Base-by-base conservation (phyloP, 768 basidiomycete species). In the Amanita brunnescens region DNA sequence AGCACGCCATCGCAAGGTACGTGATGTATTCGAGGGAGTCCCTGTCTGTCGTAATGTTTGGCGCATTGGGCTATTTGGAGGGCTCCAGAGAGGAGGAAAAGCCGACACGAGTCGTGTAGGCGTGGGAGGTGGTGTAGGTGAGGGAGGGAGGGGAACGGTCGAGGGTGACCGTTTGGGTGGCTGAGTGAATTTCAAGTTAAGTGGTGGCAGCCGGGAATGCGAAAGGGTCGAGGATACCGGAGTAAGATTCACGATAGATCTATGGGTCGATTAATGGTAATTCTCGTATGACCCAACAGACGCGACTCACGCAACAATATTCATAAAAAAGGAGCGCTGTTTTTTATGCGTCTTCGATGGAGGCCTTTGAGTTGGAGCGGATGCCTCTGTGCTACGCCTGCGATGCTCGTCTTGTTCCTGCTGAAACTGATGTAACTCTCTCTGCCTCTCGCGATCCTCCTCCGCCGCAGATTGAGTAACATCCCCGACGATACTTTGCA, bases 251-350 rank as follows among this genome's bases (percentile, higher is more conserved):
- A 61, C 55, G 29, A 63, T 66, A 13, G 66, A 66, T 13, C 64
- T 67, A 41, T 18, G 23, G 41, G 46, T 52, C 20, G 53, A 30
- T 51, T 40, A 23, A 18, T 37, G 18, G 7, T 10, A 41, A 55
- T 33, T 39, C 44, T 49, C 33, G 55, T 21, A n/a, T 23, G 40
- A 41, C 18, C n/a, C 23, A 37, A 39, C 21, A 40, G 16, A 51
- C 6, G 44, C 54, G 37, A 63, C 74, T 47, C 67, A 83, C 75
- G 80, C 75, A 53, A 87, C 78, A 35, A 89, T 67, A 6, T 82
- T 76, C 76, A 82, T 84, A 43, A 87, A 69, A 53, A 88, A 61
- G 13, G 87, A 88, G 39, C 80, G 74, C 57, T 84, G 80, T 57
- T 52, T 52, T 26, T 40, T 53, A 38, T 54, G 46, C 9, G 41